Percentiles rank a stretch among this genome's conserved stretches.
These are phyloP conservation scores for Talaromyces proteolyticus DNA, from an alignment of 495 filamentous ascomycete species.

Conservation along the genomic window DNA sequence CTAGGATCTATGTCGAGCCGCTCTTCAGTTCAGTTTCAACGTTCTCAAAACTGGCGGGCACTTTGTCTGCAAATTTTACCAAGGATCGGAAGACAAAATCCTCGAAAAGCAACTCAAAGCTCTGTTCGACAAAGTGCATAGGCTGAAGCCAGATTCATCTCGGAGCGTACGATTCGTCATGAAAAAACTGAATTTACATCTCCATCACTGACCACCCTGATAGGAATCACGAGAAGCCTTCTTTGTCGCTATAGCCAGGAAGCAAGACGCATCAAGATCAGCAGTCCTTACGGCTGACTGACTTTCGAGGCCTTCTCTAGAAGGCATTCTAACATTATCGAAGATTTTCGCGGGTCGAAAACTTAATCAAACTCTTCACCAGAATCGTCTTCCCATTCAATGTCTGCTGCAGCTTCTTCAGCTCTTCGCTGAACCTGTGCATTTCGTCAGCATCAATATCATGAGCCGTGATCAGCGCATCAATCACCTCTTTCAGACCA, in stretches of 20 bases:
- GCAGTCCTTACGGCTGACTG: constrained; percentile 2
- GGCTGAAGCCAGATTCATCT: constrained; percentile 87
- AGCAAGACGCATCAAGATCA: constrained; percentile 11
- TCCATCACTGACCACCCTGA: neutral
- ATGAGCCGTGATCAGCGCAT: neutral
- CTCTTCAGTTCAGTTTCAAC: constrained; percentile 75
- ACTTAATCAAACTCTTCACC: constrained; percentile 41
- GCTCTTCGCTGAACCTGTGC: constrained; percentile 65
- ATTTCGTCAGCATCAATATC: constrained; percentile 17
- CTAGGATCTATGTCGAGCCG: constrained; percentile 84
- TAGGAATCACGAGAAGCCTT: constrained; percentile 90
- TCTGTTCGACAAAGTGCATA: constrained; percentile 70
- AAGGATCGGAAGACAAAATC: constrained; percentile 75
- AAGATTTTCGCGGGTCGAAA: constrained; percentile 18
- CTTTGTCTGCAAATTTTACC: constrained; percentile 97
- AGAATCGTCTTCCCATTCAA: constrained; percentile 56
- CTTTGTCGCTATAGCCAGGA: constrained; percentile 69
- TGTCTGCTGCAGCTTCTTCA: constrained; percentile 56
- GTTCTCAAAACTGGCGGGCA: constrained; percentile 76
- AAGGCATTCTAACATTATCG: neutral
- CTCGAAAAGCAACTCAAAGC: constrained; percentile 66
- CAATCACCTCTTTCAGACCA: constrained; percentile 74
- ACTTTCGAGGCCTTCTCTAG: neutral
- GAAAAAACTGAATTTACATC: neutral
- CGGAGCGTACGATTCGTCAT: constrained; percentile 56